Evolutionary conservation across 1,284 basidiomycete species (phyloP).

Genomic region (Anthracocystis panici-leucophaei): DNA sequence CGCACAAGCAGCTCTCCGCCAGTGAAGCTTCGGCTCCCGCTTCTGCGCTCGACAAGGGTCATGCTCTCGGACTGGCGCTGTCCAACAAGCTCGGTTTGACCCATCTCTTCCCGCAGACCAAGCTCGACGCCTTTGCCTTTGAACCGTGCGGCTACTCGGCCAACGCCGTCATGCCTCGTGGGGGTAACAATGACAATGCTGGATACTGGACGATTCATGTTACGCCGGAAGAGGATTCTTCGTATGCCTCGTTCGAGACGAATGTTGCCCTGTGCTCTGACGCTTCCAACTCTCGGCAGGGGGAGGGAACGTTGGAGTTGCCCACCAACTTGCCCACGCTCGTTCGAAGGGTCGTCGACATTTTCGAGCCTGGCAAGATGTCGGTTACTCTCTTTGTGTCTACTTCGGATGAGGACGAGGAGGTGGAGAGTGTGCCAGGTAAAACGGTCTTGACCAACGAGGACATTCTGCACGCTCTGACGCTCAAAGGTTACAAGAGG

Average conservation of each 20-base stretch:
- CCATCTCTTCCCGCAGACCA: constrained; percentile 84
- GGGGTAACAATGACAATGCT: constrained; percentile 40
- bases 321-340: constrained; percentile 76
- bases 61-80: constrained; percentile 77
- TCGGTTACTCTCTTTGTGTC: constrained; percentile 93
- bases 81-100: constrained; percentile 84
- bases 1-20: constrained; percentile 22
- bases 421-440: constrained; percentile 28
- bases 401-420: constrained; percentile 68
- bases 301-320: constrained; percentile 25
- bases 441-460: constrained; percentile 52
- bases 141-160: constrained; percentile 96
- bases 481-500: constrained; percentile 72
- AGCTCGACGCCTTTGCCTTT: constrained; percentile 93
- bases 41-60: constrained; percentile 66
- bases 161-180: constrained; percentile 78
- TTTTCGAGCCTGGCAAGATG: constrained; percentile 90
- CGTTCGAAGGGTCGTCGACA: constrained; percentile 86
- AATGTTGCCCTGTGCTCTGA: constrained; percentile 82
- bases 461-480: constrained; percentile 64
- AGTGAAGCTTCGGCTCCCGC: constrained; percentile 17
- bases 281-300: constrained; percentile 61
- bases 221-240: constrained; percentile 96
- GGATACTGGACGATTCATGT: constrained; percentile 97
- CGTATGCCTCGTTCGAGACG: constrained; percentile 97